Evolutionary conservation across 306 rosid genomes (phyloP), one percentile per base, ranked within the genome.

Genomic region (Vachellia collinsii): DNA sequence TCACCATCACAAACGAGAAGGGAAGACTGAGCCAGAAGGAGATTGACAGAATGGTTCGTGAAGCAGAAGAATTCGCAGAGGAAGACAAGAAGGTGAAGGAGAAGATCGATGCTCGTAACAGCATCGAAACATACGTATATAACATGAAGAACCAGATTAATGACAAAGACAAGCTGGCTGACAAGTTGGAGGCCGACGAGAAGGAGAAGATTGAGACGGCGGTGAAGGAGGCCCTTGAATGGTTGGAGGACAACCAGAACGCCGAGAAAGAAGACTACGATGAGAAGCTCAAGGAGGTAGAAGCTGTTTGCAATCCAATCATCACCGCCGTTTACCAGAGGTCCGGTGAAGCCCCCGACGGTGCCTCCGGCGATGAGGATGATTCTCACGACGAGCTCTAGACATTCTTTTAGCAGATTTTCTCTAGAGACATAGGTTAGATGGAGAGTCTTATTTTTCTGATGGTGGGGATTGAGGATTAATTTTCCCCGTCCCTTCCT

Each of bases 41-140:
- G 81, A 95, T 95, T 0, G 99, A 95, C 0, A 85, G 99, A 4
- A 95, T 95, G 99, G 99, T 93, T 80, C 91, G 90, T 0, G 99
- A 95, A 77, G 99, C 99, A 0, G 98, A 95, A 54, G 99, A 95
- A 88, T 95, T 95, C 7, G 99, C 99, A 0, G 99, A 93, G 80
- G 99, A 95, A 79, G 99, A 95, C 87, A 95, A 93, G 78, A 93
- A 93, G 85, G 99, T 95, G 11, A 95, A 95, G 92, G 99, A 95
- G 81, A 93, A 79, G 76, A 95, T 95, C 4, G 99, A 95, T 43
- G 96, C 99, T 4, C 94, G 99, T 6, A 93, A 95, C 86, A 46
- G 89, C 80, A 92, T 95, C 0, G 99, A 95, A 83, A 95, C 98
- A 11, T 95, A 95, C 4, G 12, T 87, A 23, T 95, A 95, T 86